Base-by-base conservation (phyloP, 805 yeast genomes). In the Nakazawaea populi region DNA sequence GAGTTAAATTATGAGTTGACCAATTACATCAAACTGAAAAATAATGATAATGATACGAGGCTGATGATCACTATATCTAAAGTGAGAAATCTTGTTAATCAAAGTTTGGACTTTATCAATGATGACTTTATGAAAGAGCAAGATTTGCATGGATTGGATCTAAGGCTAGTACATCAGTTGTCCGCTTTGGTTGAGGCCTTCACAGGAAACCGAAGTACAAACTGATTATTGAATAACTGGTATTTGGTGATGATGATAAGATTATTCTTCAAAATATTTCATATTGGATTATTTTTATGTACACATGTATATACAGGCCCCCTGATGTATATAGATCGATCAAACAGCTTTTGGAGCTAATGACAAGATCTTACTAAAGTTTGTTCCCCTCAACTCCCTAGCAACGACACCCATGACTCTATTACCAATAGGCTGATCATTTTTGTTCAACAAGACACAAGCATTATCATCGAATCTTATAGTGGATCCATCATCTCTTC, bases 391-490 rank as follows among this genome's bases (percentile, higher is more conserved):
- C 54, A 94, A 76, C 67, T 92, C 97, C 67, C 87, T 87, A 28
- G 97, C 96, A 28, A 92, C 97, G 45, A 87, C 94, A 40, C 91
- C 83, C 34, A 87, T 76, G 54, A 94, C 88, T 78, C 98, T 87
- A 29, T 97, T 87, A 14, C 98, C 99, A 47, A 94, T 76, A 8
- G 97, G 97, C 63, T 94, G 99, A 51, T 74, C 77, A 62, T 84
- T 87, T 70, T 92, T 92, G 72, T 94, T 91, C 55, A 92, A 80
- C 62, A 94, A 76, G 35, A 94, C 98, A 72, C 98, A 91, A 1
- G 99, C 99, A 67, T 92, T 94, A 69, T 94, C 99, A 65, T 91
- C 97, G 65, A 94, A 94, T 58, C 87, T 75, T 31, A 94, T 77
- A 27, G 82, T 82, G 2, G 96, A 77, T 3, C 99, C 99, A 65